Evolutionary conservation across 2,329 filamentous ascomycete genomes (phyloP).

Genomic region (Cladosporium oxysporum): DNA sequence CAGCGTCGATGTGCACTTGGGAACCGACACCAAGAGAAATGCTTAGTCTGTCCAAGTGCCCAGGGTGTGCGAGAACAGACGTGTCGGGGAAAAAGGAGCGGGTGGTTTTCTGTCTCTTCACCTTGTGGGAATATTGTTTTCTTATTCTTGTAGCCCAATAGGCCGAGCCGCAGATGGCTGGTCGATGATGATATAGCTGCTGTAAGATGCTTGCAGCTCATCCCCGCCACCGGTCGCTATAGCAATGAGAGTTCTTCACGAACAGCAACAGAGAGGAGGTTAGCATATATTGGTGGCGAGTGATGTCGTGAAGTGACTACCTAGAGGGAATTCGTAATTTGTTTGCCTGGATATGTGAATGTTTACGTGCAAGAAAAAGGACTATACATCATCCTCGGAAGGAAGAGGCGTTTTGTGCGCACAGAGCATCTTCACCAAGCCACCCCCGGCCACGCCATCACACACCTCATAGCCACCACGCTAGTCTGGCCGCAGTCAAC

Average conservation of each 20-base stretch:
- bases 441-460: slow-evolving; percentile 11
- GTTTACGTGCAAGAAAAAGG: not conserved
- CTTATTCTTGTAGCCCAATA: not conserved
- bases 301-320: not conserved
- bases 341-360: not conserved
- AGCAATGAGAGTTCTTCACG: slow-evolving; percentile 3
- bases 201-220: not conserved
- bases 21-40: not conserved
- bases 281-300: not conserved
- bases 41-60: not conserved
- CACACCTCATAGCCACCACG: slow-evolving; percentile 2
- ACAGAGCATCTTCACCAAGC: slow-evolving; percentile 2
- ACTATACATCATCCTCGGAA: not conserved
- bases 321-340: too few species aligned
- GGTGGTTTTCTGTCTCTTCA: not conserved
- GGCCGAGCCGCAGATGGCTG: not conserved
- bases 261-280: not conserved
- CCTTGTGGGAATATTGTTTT: not conserved
- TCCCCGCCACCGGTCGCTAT: slow-evolving; percentile 3
- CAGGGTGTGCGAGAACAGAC: not conserved
- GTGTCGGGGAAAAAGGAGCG: not conserved
- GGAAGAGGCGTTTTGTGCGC: not conserved
- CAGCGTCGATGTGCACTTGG: not conserved
- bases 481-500: not conserved
- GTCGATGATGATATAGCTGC: not conserved